Percentiles rank a stretch among this genome's conserved stretches.
Evolutionary conservation across 1,139 yeast species (phyloP).

Genomic region (Lodderomyces pseudojiufengensis): DNA sequence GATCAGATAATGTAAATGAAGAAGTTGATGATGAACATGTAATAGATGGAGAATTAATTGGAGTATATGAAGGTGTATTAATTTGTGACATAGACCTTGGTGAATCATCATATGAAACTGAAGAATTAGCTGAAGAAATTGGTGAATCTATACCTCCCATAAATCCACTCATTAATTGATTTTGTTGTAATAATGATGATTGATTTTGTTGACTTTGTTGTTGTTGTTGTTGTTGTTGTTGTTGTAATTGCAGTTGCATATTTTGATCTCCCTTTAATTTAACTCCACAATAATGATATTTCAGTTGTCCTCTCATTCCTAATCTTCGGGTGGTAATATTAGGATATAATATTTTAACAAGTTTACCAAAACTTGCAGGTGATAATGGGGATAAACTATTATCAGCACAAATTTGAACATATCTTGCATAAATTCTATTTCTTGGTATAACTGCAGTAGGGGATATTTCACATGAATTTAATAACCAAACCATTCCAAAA

Average conservation of each 20-base stretch:
- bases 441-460: constrained; percentile 79
- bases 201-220: constrained; percentile 3
- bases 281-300: constrained; percentile 89
- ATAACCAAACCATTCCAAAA: constrained; percentile 78
- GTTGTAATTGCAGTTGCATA: constrained; percentile 15
- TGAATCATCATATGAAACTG: constrained; percentile 15
- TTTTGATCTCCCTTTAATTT: constrained; percentile 53
- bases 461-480: constrained; percentile 62
- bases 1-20: constrained; percentile 8
- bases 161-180: constrained; percentile 8
- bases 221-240: constrained; percentile 10
- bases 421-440: constrained; percentile 75
- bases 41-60: constrained; percentile 15
- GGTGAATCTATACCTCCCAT: constrained; percentile 21
- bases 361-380: constrained; percentile 85
- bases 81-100: constrained; percentile 18
- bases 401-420: constrained; percentile 69
- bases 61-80: constrained; percentile 27
- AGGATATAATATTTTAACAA: constrained; percentile 73
- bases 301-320: constrained; percentile 86
- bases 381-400: constrained; percentile 66
- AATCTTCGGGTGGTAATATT: constrained; percentile 74
- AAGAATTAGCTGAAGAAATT: constrained; percentile 20
- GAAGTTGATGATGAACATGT: constrained; percentile 6
- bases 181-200: constrained; percentile 4